Evolutionary conservation across 768 basidiomycete species (phyloP), one percentile per base, ranked within the genome.

Genomic region (Termitomyces sp.): DNA sequence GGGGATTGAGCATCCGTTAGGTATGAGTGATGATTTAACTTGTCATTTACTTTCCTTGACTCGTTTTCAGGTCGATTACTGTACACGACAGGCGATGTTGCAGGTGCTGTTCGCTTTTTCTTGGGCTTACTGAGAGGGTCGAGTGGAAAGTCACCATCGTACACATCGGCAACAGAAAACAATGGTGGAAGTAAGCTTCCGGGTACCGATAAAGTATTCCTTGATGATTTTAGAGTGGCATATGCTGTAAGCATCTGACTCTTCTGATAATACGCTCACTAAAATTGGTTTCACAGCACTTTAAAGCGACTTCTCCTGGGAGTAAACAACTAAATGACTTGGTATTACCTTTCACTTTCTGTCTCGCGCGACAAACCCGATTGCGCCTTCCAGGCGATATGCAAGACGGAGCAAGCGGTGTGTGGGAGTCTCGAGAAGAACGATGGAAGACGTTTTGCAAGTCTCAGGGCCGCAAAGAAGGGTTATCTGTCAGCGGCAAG

Each of bases 221-320:
- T 98, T 33, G 91, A 96, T 54, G 96, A 99, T 71, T 91, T 98
- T 63, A 80, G 83, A 22, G 83, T 94, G 13, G 92, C 97, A 5
- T 89, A 89, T 62, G 80, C 84, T 65, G 94, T 95, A 66, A 54
- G 78, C n/a, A 50, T 35, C 12, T 45, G 32, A 13, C 27, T 29
- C 2, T 22, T 25, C 25, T n/a, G 44, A n/a, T 39, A 33, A 2
- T 58, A 13, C 9, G 41, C 52, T 25, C 32, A 45, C 46, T 41
- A 44, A 32, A 20, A 29, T 29, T 25, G 29, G 50, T 48, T 32
- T 39, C 52, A n/a, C 22, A 95, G 93, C 93, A 96, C 71, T 77
- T 89, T 58, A 83, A 78, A 52, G 75, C 81, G 2, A 86, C 82
- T 16, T 77, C 84, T 13, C 74, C 74, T 1, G 73, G 76, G 36